phyloP scores from a whole-genome alignment of 441 rosid species.

The Croton laevigatus region DNA sequence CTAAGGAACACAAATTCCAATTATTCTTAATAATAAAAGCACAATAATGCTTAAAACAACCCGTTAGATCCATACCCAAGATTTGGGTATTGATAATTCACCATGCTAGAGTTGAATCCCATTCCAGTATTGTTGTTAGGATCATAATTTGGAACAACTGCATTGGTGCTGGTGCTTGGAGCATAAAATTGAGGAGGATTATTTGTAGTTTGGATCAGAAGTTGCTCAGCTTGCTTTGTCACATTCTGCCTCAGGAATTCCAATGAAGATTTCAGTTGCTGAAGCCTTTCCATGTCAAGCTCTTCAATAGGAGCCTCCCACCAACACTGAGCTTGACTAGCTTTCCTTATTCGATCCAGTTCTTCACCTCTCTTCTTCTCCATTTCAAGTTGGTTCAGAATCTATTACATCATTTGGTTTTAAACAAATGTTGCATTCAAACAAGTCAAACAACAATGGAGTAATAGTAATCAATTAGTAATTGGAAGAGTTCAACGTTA shows the following conservation, averaged over 20 bases:
- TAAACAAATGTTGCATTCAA: too few species aligned
- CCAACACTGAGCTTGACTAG: constrained; percentile 31
- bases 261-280: constrained; percentile 29
- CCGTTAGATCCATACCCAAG: constrained; percentile 25
- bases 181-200: constrained; percentile 16
- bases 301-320: constrained; percentile 47
- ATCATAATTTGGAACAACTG: constrained; percentile 18
- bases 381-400: constrained; percentile 28
- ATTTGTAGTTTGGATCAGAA: constrained; percentile 22
- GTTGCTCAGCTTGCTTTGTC: constrained; percentile 31
- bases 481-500: too few species aligned
- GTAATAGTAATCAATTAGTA: too few species aligned
- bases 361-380: constrained; percentile 41
- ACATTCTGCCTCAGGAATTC: constrained; percentile 20
- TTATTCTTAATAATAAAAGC: background rate
- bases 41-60: constrained; percentile 12
- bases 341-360: constrained; percentile 31
- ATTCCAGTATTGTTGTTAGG: background rate
- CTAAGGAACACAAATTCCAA: background rate
- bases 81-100: constrained; percentile 17
- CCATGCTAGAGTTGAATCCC: constrained; percentile 19
- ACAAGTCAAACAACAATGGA: background rate
- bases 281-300: constrained; percentile 32
- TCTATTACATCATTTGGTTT: constrained; percentile 6
- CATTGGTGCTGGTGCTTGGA: background rate